Percentiles rank a stretch among this genome's conserved stretches.
Conservation (phyloP, 73 alveolate genomes). For the Paramecium biaurelia region DNA sequence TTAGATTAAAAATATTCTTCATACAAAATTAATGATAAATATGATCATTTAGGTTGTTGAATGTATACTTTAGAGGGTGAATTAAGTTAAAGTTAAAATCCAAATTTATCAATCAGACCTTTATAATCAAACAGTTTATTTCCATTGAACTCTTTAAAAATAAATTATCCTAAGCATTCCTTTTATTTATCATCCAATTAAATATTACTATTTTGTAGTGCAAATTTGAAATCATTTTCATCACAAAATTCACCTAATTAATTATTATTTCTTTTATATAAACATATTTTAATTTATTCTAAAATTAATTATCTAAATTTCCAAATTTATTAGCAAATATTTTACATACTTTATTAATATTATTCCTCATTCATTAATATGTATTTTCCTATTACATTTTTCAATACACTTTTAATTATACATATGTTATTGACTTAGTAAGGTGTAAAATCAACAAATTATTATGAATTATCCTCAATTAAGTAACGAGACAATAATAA, state of each 20-base stretch:
- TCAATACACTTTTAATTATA: neutral
- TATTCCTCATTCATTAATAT: neutral
- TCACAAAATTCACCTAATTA: neutral
- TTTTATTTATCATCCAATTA: neutral
- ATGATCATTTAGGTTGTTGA: neutral
- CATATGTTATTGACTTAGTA: neutral
- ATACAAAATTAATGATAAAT: neutral
- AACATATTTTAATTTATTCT: neutral
- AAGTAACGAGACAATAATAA: neutral
- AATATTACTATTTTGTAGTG: neutral
- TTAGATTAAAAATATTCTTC: neutral
- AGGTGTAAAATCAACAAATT: neutral
- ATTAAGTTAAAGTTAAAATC: neutral
- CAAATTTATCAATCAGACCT: neutral
- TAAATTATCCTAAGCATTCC: neutral
- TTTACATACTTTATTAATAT: neutral
- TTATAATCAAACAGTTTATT: neutral
- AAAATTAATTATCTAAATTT: neutral
- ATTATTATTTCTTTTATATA: neutral
- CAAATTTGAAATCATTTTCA: neutral
- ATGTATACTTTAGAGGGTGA: neutral
- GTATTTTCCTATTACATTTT: neutral
- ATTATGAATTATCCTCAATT: neutral
- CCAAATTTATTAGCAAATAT: neutral
- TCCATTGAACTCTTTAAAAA: neutral